Base-by-base conservation (phyloP, 148 eudicot genomes). In the Rhododendron kiyosumense region DNA sequence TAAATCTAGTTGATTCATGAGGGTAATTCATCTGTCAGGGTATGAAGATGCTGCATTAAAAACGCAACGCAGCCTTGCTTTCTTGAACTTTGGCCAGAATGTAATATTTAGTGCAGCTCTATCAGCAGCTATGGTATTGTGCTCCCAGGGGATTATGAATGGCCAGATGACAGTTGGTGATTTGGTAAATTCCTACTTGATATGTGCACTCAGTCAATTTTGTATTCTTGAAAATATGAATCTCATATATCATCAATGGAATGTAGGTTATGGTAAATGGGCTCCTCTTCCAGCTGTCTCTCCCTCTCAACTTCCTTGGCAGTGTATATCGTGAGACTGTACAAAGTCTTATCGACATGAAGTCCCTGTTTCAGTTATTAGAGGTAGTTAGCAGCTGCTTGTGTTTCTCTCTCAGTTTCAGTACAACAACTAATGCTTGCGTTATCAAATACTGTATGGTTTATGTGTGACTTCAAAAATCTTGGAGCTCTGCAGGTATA, bases 1-100 rank as follows among this genome's bases (percentile, higher is more conserved):
- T 78, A 78, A 4, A 76, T 22, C 43, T 22, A 14, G 38, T 79
- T 79, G 82, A 48, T 79, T 46, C 61, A 48, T 48, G 59, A 79
- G 24, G 82, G 5, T 71, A 34, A 67, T 87, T 26, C 59, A 69
- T 85, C 32, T 67, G 88, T 48, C 91, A 96, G 99, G 93, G 87
- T 96, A 95, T 89, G 99, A 95, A 88, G 94, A 93, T 89, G 99
- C 99, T 90, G 99, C 99, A 77, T 84, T 96, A 78, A 91, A 94
- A 91, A 95, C 99, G 86, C 99, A 96, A 88, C 94, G 93, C 52
- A 96, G 99, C 91, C 99, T 96, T 89, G 99, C 98, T 85, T 90
- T 74, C 83, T 88, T 96, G 86, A 95, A 96, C 91, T 96, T 96
- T 84, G 99, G 99, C 84, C 99, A 96, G 89, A 94, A 84, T 88